A percentile compares a stretch with the other conserved stretches of the same genome.
These are phyloP conservation scores for Draba incana DNA, from an alignment of 345 rosid genomes.

Conservation along the genomic window DNA sequence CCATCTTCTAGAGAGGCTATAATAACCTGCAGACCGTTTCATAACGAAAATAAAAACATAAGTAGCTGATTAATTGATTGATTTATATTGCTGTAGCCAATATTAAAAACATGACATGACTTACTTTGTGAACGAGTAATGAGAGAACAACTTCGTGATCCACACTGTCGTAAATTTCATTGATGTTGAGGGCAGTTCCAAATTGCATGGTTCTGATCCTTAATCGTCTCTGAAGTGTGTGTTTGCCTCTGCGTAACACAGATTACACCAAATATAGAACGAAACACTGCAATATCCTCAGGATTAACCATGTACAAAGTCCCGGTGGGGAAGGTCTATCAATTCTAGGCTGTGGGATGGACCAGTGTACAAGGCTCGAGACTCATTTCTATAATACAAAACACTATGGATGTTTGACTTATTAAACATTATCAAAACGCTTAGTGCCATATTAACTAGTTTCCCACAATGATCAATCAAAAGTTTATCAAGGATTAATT, in stretches of 20 bases:
- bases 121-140: conserved; percentile 90
- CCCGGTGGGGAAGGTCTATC: conserved; percentile 4
- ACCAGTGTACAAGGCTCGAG: not conserved
- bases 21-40: conserved; percentile 57
- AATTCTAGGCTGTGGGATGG: not conserved
- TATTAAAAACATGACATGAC: conserved; percentile 16
- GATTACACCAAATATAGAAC: conserved; percentile 30
- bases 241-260: conserved; percentile 55
- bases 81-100: not conserved
- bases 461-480: conserved; percentile 12
- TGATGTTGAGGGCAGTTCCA: conserved; percentile 70
- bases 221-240: conserved; percentile 76
- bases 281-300: conserved; percentile 14
- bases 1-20: conserved; percentile 88
- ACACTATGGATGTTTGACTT: not conserved
- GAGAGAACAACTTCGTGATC: conserved; percentile 87
- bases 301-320: conserved; percentile 3
- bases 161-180: conserved; percentile 83
- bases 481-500: conserved; percentile 15
- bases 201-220: conserved; percentile 89
- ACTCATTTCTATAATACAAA: conserved; percentile 6
- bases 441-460: conserved; percentile 5
- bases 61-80: conserved; percentile 6
- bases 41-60: conserved; percentile 4
- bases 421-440: not conserved